Base-by-base conservation (phyloP, 768 basidiomycete genomes). In the Hortiboletus campestris region DNA sequence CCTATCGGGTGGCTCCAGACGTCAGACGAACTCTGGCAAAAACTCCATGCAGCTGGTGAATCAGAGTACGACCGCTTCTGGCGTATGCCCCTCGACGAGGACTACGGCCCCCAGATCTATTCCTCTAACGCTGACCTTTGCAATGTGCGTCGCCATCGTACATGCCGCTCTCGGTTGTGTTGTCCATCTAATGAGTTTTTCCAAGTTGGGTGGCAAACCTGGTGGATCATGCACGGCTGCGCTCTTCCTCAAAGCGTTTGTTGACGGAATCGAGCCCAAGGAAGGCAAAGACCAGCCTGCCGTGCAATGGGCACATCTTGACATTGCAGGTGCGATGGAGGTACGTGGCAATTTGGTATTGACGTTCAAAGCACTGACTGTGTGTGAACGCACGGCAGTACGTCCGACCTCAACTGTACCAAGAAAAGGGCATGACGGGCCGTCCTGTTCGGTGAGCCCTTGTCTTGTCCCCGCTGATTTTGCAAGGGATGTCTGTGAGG, bases 1-100 rank as follows among this genome's bases (percentile, higher is more conserved):
- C 10, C 12, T 39, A 14, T 42, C 2, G 16, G 36, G 1, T 8
- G 4, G 16, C 20, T 22, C 25, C 53, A 89, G 88, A 85, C 82
- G 14, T 89, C 89, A 3, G 86, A 91, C 59, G 72, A 77, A 22
- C 84, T 95, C 19, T 94, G 90, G 89, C 64, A 80, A 36, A 75
- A 81, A 51, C 80, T 95, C 12, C 75, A 83, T 57, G 75, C 67
- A 3, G 91, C 92, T 3, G 91, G 89, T 12, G 82, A 85, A 73
- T 71, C 73, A 14, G 89, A 91, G 63, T 81, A 88, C 64, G 91
- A 93, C 71, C 84, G 85, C 51, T 86, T 95, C 79, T 94, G 92
- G 92, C 83, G 92, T 28, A 84, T 94, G 85, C 92, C 92, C 11
- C 81, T 95, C 50, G 86, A 91, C 62, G 89, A 91, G 42, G 89